These are phyloP conservation scores for Colletotrichum sp. DNA, from an alignment of 2,329 filamentous ascomycete genomes.

Conservation along the genomic window DNA sequence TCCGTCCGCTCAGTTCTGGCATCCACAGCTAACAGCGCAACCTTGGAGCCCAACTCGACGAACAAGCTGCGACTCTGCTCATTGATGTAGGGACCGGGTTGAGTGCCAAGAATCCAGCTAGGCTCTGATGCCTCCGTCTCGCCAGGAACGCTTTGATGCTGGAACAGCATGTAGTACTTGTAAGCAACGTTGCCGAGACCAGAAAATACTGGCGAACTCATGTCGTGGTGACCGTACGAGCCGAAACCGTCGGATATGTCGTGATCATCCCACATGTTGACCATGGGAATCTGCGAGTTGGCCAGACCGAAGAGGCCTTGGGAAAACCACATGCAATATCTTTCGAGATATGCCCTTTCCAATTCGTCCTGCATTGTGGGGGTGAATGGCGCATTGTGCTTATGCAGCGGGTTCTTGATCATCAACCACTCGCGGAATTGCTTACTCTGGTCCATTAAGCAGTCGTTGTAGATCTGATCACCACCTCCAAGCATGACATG, in stretches of 20 bases:
- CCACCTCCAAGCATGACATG: slow-evolving; percentile 98
- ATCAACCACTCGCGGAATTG: slow-evolving; percentile 85
- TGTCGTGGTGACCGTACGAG: slow-evolving; percentile 90
- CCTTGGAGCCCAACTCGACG: slow-evolving; percentile 77
- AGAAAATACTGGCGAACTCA: slow-evolving; percentile 87
- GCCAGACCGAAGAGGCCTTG: slow-evolving; percentile 94
- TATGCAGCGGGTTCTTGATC: slow-evolving; percentile 79
- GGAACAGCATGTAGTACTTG: slow-evolving; percentile 99
- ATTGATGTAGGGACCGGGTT: slow-evolving; percentile 87
- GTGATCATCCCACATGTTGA: slow-evolving; percentile 98
- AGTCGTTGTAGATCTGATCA: slow-evolving; percentile 96
- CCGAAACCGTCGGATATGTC: slow-evolving; percentile 92
- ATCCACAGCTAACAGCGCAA: slow-evolving; percentile 86
- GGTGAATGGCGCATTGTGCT: slow-evolving; percentile 79
- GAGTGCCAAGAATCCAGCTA: slow-evolving; percentile 84
- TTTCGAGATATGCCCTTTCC: slow-evolving; percentile 84
- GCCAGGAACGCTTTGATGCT: slow-evolving; percentile 85
- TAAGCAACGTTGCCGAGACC: slow-evolving; percentile 91
- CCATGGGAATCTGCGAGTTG: slow-evolving; percentile 93
- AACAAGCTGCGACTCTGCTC: slow-evolving; percentile 86
- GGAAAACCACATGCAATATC: slow-evolving; percentile 95
- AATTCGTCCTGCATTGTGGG: slow-evolving; percentile 85
- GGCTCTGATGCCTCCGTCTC: slow-evolving; percentile 86
- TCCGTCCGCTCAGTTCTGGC: slow-evolving; percentile 89
- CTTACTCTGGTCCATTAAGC: slow-evolving; percentile 73